These are phyloP conservation scores for Nadsonia starkeyi-henricii DNA, from an alignment of 1,139 yeast species.

Conservation along the genomic window DNA sequence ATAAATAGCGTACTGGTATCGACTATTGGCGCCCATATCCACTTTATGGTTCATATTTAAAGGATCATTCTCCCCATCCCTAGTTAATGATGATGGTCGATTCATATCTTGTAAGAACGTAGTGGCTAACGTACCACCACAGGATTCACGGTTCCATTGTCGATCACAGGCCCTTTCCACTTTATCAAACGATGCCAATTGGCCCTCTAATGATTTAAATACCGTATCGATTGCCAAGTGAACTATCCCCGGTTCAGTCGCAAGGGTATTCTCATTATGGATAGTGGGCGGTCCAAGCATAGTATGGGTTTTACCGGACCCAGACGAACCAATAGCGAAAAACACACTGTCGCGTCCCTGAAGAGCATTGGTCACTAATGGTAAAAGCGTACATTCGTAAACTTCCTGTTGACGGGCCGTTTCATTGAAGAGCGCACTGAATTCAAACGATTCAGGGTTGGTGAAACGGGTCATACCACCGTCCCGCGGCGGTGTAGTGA, in stretches of 20 bases:
- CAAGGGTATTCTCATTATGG: no score
- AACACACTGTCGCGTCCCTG: constrained; percentile 26
- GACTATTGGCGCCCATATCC: constrained; percentile 9
- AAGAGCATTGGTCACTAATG: constrained; percentile 21
- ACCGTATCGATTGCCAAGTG: constrained; percentile 26
- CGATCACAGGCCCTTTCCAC: constrained; percentile 16
- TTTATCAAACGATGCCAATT: constrained; percentile 28
- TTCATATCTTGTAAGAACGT: neutral
- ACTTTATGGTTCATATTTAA: neutral
- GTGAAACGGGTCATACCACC: constrained; percentile 13
- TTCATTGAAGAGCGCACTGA: constrained; percentile 24
- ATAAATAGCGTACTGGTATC: constrained; percentile 17
- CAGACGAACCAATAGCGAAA: constrained; percentile 38
- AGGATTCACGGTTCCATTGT: constrained; percentile 3
- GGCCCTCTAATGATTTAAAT: constrained; percentile 31
- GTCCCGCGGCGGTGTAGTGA: neutral
- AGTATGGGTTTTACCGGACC: constrained; percentile 32
- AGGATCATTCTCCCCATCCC: no score
- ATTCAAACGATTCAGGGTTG: constrained; percentile 20
- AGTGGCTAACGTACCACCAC: neutral
- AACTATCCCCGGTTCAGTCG: constrained; percentile 22
- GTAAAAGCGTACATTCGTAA: constrained; percentile 20
- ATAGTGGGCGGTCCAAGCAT: constrained; percentile 18
- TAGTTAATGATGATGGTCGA: no score
- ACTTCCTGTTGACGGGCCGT: constrained; percentile 21